phyloP scores from a whole-genome alignment of 148 eudicot genomes.

The Chenopodium berlandieri region DNA sequence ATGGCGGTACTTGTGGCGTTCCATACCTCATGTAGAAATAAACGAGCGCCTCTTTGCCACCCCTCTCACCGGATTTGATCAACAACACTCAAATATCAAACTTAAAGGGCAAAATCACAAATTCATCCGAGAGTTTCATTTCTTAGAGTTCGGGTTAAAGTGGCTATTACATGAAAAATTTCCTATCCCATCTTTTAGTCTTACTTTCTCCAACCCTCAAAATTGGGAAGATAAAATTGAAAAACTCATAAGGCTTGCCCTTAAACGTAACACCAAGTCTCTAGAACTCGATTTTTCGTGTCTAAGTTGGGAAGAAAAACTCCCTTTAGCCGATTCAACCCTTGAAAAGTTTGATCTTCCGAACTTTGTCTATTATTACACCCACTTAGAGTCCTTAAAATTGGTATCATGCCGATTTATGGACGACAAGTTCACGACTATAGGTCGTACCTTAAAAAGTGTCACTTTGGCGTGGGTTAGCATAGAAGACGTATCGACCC shows the following conservation, averaged over 20 bases:
- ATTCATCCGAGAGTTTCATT: neutral
- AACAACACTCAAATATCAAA: neutral
- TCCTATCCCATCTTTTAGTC: conserved; percentile 13
- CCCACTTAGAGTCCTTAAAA: conserved; percentile 20
- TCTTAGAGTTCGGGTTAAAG: neutral
- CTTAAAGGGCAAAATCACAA: neutral
- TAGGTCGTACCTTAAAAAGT: conserved; percentile 17
- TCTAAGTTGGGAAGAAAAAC: neutral
- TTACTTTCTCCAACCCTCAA: conserved; percentile 31
- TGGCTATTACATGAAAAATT: neutral
- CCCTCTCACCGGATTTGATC: too few species aligned
- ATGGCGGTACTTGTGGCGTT: conserved; percentile 28
- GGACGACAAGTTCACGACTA: neutral
- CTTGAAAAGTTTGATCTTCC: conserved; percentile 26
- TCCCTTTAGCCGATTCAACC: neutral
- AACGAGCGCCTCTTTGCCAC: conserved; percentile 19
- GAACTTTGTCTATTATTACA: conserved; percentile 14
- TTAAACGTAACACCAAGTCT: conserved; percentile 12
- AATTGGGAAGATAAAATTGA: neutral
- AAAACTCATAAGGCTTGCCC: conserved; percentile 16
- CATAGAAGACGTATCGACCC: neutral
- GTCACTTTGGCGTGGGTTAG: conserved; percentile 32
- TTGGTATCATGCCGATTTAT: conserved; percentile 31
- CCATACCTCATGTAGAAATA: conserved; percentile 19
- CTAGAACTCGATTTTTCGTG: conserved; percentile 40